phyloP scores from a whole-genome alignment of 1,139 yeast species.

The Candida neerlandica region DNA sequence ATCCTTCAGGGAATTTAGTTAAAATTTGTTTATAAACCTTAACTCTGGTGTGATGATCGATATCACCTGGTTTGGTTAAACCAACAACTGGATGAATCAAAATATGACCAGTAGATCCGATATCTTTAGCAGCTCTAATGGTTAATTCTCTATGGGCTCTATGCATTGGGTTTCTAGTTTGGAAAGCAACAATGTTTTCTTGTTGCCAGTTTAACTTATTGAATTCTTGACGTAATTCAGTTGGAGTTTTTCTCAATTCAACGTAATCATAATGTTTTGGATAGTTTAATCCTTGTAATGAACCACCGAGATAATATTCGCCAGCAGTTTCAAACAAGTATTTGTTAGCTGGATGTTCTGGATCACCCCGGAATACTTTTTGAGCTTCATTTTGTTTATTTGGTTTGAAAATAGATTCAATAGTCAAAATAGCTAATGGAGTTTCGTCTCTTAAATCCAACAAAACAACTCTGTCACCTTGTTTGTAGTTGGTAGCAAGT shows the following conservation, averaged over 20 bases:
- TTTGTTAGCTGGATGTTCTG: slow-evolving; percentile 91
- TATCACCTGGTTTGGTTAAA: slow-evolving; percentile 95
- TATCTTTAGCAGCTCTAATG: slow-evolving; percentile 79
- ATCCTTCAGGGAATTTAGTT: slow-evolving; percentile 90
- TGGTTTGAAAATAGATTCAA: slow-evolving; percentile 80
- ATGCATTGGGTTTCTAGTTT: slow-evolving; percentile 98
- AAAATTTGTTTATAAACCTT: slow-evolving; percentile 91
- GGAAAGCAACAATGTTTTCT: slow-evolving; percentile 90
- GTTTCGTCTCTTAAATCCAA: slow-evolving; percentile 83
- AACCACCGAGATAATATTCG: slow-evolving; percentile 87
- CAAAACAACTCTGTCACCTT: slow-evolving; percentile 70
- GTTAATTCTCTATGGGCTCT: slow-evolving; percentile 97
- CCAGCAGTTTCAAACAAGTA: slow-evolving; percentile 76
- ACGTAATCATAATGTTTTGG: slow-evolving; percentile 92
- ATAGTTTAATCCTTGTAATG: slow-evolving; percentile 76
- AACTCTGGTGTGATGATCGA: slow-evolving; percentile 96
- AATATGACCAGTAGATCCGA: slow-evolving; percentile 58
- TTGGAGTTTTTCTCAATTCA: slow-evolving; percentile 85
- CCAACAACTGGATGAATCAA: slow-evolving; percentile 98
- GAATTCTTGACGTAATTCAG: slow-evolving; percentile 86
- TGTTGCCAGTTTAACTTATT: slow-evolving; percentile 71
- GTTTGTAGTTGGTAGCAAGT: slow-evolving; percentile 41
- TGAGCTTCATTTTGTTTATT: slow-evolving; percentile 78
- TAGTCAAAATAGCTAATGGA: slow-evolving; percentile 77
- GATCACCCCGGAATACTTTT: slow-evolving; percentile 92